Conservation (phyloP, 805 yeast species). For the Wickerhamomyces canadensis region DNA sequence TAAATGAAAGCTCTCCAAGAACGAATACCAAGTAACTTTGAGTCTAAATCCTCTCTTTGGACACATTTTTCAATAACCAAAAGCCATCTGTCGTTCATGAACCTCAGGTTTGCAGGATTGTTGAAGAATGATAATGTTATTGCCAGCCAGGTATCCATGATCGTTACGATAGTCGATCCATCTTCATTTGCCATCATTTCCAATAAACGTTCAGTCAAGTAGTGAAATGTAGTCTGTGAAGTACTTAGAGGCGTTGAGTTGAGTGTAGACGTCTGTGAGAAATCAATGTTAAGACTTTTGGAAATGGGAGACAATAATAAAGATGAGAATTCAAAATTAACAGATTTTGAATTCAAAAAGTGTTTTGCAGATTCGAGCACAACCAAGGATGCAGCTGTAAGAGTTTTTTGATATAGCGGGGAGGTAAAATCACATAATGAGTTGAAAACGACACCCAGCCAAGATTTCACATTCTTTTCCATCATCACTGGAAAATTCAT, state of each 20-base stretch:
- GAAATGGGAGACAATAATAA: slow-evolving; percentile 5
- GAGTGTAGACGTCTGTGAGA: neutral
- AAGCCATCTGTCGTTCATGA: slow-evolving; percentile 4
- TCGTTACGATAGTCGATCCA: slow-evolving; percentile 1
- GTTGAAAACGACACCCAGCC: slow-evolving; percentile 18
- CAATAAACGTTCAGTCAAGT: slow-evolving; percentile 4
- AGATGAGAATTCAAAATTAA: slow-evolving; percentile 14
- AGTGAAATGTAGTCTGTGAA: slow-evolving; percentile 5
- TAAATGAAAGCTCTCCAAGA: slow-evolving; percentile 16
- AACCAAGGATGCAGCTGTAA: slow-evolving; percentile 4
- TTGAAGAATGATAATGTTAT: slow-evolving; percentile 14
- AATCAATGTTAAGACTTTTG: slow-evolving; percentile 8
- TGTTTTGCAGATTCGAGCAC: slow-evolving; percentile 16
- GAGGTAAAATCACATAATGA: slow-evolving; percentile 15
- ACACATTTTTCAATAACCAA: neutral
- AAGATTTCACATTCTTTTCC: slow-evolving; percentile 22
- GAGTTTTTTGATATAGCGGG: slow-evolving; percentile 7
- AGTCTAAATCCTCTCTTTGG: slow-evolving; percentile 2
- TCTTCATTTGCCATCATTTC: slow-evolving; percentile 3
- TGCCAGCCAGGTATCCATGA: slow-evolving; percentile 20
- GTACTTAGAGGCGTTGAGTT: slow-evolving; percentile 11
- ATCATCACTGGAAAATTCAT: slow-evolving; percentile 16
- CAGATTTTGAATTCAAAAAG: slow-evolving; percentile 13
- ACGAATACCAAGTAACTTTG: slow-evolving; percentile 6
- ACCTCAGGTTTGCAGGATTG: slow-evolving; percentile 5